Percentiles rank a stretch among this genome's conserved stretches.
Evolutionary conservation across 2,329 filamentous ascomycete species (phyloP).

Genomic region (Penicillium sp.): DNA sequence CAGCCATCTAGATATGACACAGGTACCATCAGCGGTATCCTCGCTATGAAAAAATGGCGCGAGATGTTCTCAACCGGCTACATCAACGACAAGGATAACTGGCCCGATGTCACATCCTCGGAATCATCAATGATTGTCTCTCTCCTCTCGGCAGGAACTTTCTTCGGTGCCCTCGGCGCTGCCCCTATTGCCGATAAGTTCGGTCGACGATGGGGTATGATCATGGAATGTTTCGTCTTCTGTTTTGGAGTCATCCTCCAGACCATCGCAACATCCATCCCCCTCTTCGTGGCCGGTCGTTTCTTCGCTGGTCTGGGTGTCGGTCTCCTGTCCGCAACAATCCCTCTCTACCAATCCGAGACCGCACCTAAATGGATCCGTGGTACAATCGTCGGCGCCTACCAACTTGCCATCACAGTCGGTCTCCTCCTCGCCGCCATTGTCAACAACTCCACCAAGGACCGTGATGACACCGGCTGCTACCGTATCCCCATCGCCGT

Average conservation of each 20-base stretch:
- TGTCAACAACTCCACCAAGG: constrained; percentile 67
- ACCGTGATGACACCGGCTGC: constrained; percentile 58
- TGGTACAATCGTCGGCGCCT: constrained; percentile 70
- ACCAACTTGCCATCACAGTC: constrained; percentile 77
- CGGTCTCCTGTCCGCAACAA: constrained; percentile 66
- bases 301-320: constrained; percentile 57
- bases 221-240: constrained; percentile 31
- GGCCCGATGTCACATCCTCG: constrained; percentile 54
- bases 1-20: constrained; percentile 47
- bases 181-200: constrained; percentile 35
- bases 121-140: constrained; percentile 16
- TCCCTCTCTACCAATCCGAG: constrained; percentile 73
- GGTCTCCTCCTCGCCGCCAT: constrained; percentile 70
- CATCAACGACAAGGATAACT: constrained; percentile 35
- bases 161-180: constrained; percentile 55
- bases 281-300: constrained; percentile 48
- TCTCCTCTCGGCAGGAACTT: constrained; percentile 65
- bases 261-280: constrained; percentile 29
- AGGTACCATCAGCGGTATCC: constrained; percentile 53
- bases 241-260: constrained; percentile 35
- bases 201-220: constrained; percentile 43
- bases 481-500: constrained; percentile 78
- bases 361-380: constrained; percentile 69
- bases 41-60: constrained; percentile 49
- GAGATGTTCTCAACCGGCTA: constrained; percentile 34